Percentiles rank a stretch among this genome's conserved stretches.
phyloP scores from a whole-genome alignment of 768 basidiomycete genomes.

The Termitomyces sp. region DNA sequence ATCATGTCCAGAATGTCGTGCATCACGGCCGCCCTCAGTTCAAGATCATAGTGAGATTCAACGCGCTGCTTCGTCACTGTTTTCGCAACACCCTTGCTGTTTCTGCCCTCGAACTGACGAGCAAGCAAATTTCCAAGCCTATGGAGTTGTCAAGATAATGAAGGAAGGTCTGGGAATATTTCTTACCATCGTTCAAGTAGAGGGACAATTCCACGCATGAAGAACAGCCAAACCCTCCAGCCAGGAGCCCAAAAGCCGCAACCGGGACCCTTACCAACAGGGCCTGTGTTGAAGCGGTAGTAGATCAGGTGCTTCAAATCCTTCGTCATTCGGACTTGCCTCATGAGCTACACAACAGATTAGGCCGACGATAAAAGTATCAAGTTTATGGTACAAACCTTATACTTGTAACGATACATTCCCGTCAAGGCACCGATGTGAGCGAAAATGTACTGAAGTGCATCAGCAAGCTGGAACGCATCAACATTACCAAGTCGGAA shows the following conservation, averaged over 20 bases:
- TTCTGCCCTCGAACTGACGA: slow-evolving; percentile 97
- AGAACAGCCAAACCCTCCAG: slow-evolving; percentile 99
- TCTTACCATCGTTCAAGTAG: slow-evolving; percentile 88
- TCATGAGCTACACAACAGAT: slow-evolving; percentile 67
- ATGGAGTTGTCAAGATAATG: background rate
- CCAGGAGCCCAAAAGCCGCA: slow-evolving; percentile 99
- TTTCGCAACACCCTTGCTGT: slow-evolving; percentile 94
- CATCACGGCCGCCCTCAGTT: slow-evolving; percentile 98
- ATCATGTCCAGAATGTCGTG: slow-evolving; percentile 99
- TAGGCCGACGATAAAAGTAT: background rate
- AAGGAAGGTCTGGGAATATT: background rate
- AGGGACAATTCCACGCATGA: slow-evolving; percentile 98
- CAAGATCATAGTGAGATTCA: slow-evolving; percentile 97
- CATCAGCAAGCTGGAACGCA: slow-evolving; percentile 98
- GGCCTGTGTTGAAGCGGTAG: slow-evolving; percentile 99
- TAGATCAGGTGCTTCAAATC: slow-evolving; percentile 98
- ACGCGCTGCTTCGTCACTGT: slow-evolving; percentile 99
- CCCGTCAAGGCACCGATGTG: slow-evolving; percentile 98
- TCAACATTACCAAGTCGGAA: slow-evolving; percentile 98
- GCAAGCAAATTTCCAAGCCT: slow-evolving; percentile 95
- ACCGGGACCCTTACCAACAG: slow-evolving; percentile 98
- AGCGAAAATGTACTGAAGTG: slow-evolving; percentile 94
- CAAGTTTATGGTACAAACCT: slow-evolving; percentile 41
- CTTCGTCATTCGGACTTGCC: slow-evolving; percentile 99
- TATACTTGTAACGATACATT: slow-evolving; percentile 99